phyloP scores from a whole-genome alignment of 352 stramenopile species.

The Pythium utonaiense region DNA sequence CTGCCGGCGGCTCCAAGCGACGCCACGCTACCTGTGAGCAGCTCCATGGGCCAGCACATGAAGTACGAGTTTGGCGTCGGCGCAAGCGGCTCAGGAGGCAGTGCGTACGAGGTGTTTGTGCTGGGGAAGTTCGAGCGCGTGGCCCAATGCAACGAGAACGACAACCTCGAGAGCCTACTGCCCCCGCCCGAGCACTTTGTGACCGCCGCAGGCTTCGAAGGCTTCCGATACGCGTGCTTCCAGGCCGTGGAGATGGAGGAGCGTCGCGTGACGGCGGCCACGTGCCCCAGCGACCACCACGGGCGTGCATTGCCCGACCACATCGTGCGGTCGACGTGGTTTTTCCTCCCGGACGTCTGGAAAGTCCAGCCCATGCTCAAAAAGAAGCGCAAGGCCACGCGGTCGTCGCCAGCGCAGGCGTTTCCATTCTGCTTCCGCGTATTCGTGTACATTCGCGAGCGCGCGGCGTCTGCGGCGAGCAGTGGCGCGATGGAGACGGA shows the following conservation, averaged over 20 bases:
- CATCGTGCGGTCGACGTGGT: constrained; percentile 72
- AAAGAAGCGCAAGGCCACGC: constrained; percentile 87
- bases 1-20: constrained; percentile 27
- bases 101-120: constrained; percentile 60
- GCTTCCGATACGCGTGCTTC: constrained; percentile 78
- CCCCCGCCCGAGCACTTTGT: constrained; percentile 38
- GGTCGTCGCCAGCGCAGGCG: constrained; percentile 71
- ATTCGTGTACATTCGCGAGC: constrained; percentile 52
- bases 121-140: constrained; percentile 79
- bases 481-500: no score
- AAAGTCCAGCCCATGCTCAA: constrained; percentile 87
- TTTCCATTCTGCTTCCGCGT: constrained; percentile 87
- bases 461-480: no score
- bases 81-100: constrained; percentile 35
- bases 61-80: constrained; percentile 48
- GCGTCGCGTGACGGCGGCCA: constrained; percentile 29
- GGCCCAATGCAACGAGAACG: constrained; percentile 54
- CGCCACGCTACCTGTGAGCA: constrained; percentile 3
- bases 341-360: constrained; percentile 85
- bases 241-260: constrained; percentile 82
- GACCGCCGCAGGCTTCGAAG: constrained; percentile 50
- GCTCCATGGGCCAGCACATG: constrained; percentile 42
- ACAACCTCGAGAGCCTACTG: constrained; percentile 38
- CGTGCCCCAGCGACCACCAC: constrained; percentile 18
- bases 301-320: constrained; percentile 7